Base-by-base conservation (phyloP, 2,329 filamentous ascomycete species). In the Balansia obtecta region DNA sequence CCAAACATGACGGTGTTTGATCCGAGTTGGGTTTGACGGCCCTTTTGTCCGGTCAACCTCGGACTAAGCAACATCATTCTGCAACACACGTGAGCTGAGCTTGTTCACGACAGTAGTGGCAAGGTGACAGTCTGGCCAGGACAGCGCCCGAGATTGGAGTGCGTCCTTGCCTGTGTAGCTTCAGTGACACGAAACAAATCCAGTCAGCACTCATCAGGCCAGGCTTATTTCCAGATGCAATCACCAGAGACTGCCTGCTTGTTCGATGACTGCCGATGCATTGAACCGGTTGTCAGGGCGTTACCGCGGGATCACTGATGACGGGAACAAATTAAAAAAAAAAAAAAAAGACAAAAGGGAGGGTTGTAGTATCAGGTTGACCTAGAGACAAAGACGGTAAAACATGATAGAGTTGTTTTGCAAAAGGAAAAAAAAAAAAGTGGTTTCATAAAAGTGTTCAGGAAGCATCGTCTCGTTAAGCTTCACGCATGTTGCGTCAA, bases 401-500 rank as follows among this genome's bases (percentile, higher is more conserved):
- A 27, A 52, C 46, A 46, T 27, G 51, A 52, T 50, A 50, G 46
- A 48, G 40, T 51, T 56, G 53, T 56, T 53, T 56, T 43, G 51
- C 44, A 52, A 45, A 43, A 38, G 45, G 51, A 46, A 52, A 45
- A 43, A 38, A 33, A 37, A 45, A 48, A 40, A 32, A 30, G 16
- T 22, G 46, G 50, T 54, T 56, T 55, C 53, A 51, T 30, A 32
- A 42, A 42, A 27, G 13, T 1, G 22, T 27, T 32, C 16, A 33
- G 40, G 42, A 38, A 44, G 37, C 48, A 46, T 40, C 44, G 20
- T 33, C 18, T 27, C 42, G 42, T 48, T 42, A 34, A 46, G n/a
- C 33, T 4, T 22, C 20, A 22, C n/a, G 38, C 41, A n/a, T 37
- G 22, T 48, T 48, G 53, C 41, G 50, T 54, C 53, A 66, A 68